phyloP scores from a whole-genome alignment of 2,329 filamentous ascomycete species.

The Calycina marina region DNA sequence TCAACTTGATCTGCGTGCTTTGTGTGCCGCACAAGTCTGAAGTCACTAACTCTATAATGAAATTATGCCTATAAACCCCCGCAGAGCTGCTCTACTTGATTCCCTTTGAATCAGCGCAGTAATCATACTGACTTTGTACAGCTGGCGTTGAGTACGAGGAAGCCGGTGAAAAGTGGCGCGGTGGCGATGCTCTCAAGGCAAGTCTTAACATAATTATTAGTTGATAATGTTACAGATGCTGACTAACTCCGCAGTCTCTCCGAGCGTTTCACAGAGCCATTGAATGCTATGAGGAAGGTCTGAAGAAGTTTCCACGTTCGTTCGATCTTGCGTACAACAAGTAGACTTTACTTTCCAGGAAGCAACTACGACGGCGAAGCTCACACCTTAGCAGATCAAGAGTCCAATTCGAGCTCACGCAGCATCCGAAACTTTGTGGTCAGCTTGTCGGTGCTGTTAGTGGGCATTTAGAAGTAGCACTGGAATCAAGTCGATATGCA shows the following conservation, averaged over 20 bases:
- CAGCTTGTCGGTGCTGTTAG: constrained; percentile 38
- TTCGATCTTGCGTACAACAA: constrained; percentile 68
- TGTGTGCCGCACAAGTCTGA: too few relatives aligned
- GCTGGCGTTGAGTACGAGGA: constrained; percentile 56
- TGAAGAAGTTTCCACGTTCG: constrained; percentile 42
- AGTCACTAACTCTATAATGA: too few relatives aligned
- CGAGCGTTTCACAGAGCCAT: constrained; percentile 48
- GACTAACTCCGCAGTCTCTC: constrained; percentile 19
- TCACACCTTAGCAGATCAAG: constrained; percentile 35
- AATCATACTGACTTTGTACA: constrained; percentile 16
- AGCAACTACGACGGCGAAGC: constrained; percentile 2
- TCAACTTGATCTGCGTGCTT: too few relatives aligned
- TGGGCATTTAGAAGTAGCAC: constrained; percentile 41
- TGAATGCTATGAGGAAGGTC: constrained; percentile 48
- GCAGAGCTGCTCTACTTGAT: too few relatives aligned
- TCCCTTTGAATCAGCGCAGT: too few relatives aligned
- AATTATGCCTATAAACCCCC: too few relatives aligned
- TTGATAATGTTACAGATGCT: constrained; percentile 2
- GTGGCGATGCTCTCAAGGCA: constrained; percentile 50
- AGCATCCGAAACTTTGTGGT: constrained; percentile 46
- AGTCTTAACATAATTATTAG: constrained; percentile 1
- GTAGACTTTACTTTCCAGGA: constrained; percentile 27
- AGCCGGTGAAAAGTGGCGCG: constrained; percentile 60
- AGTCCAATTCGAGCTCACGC: constrained; percentile 54
- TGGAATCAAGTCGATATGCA: constrained; percentile 50